Conservation (phyloP, 192 early-diverging fungal genomes). For the Spizellomyces punctatus region DNA sequence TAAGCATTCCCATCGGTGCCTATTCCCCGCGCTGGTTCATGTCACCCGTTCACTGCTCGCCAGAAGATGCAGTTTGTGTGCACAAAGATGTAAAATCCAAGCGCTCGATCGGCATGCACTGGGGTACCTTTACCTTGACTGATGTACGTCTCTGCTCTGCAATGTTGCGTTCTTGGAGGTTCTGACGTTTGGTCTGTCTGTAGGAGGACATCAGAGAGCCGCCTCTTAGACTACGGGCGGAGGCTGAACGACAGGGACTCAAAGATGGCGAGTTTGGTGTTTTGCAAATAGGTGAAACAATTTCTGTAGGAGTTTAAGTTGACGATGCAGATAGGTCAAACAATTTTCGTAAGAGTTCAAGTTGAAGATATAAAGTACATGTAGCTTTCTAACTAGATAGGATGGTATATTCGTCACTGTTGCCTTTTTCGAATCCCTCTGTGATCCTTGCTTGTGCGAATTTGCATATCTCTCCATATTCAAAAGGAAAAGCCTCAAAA, state of each 20-base stretch:
- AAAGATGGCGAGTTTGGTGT: not conserved
- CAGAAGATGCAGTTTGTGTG: constrained; percentile 78
- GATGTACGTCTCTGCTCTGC: constrained; percentile 46
- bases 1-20: constrained; percentile 84
- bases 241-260: not conserved
- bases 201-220: not conserved
- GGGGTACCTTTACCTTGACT: constrained; percentile 82
- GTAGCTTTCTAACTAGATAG: no score
- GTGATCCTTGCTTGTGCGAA: no score
- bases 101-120: constrained; percentile 78
- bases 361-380: no score
- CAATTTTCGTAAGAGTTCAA: not conserved
- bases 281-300: not conserved
- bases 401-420: no score
- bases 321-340: not conserved
- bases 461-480: no score
- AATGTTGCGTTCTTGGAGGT: no score
- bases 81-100: constrained; percentile 73
- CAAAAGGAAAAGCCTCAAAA: no score
- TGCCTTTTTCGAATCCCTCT: no score
- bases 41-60: constrained; percentile 74
- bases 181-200: no score
- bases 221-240: not conserved
- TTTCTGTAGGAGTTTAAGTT: not conserved
- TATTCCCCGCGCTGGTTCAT: constrained; percentile 77